A percentile compares a stretch with the other conserved stretches of the same genome.
Evolutionary conservation across 441 rosid species (phyloP).

Genomic region (Metrosideros polymorpha): DNA sequence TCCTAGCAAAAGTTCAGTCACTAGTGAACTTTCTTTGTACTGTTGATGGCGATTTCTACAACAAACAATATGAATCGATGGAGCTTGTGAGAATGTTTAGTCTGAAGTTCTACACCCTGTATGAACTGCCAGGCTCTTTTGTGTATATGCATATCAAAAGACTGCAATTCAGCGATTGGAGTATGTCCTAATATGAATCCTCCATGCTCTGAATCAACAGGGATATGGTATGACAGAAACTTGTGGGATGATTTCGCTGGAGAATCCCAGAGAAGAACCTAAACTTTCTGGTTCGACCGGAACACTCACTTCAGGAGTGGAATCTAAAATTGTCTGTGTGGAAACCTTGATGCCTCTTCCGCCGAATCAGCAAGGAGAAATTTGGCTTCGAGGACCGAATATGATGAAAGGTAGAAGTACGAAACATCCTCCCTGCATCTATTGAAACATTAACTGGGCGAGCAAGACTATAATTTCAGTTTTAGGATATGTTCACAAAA

Average conservation of each 20-base stretch:
- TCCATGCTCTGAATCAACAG: background rate
- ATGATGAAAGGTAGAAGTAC: background rate
- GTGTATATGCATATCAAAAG: background rate
- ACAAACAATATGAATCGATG: background rate
- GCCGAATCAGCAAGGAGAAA: background rate
- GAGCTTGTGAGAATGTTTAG: background rate
- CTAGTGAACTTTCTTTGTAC: background rate
- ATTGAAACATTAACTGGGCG: background rate
- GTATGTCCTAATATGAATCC: background rate
- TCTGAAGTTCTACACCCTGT: background rate
- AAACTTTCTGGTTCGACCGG: background rate
- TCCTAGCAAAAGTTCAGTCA: background rate
- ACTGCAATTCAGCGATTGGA: too few relatives aligned
- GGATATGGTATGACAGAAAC: conserved; percentile 12
- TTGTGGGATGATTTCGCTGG: conserved; percentile 2
- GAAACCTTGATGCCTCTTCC: background rate
- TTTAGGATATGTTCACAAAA: background rate
- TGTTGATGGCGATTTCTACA: background rate
- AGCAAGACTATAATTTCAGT: background rate
- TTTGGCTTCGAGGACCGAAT: conserved; percentile 7
- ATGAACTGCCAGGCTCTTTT: background rate
- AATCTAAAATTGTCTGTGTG: conserved; percentile 1
- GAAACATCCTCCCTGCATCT: background rate
- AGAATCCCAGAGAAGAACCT: background rate
- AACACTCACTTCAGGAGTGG: background rate